phyloP scores from a whole-genome alignment of 2,329 filamentous ascomycete genomes.

The Calonectria multiphialidica region DNA sequence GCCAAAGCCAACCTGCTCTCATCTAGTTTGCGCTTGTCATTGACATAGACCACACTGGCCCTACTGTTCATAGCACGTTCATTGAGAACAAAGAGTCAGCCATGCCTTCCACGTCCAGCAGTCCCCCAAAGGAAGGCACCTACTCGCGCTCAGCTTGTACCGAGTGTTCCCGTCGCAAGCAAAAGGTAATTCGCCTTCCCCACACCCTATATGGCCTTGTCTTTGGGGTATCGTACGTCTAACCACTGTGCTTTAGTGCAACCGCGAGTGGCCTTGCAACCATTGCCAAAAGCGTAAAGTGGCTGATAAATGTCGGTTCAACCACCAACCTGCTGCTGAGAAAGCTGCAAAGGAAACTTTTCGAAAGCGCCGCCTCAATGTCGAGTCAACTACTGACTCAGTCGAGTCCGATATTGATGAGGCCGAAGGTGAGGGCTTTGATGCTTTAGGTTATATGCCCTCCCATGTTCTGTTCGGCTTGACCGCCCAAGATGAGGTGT shows the following conservation, averaged over 20 bases:
- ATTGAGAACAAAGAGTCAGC: background rate
- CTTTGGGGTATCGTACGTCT: background rate
- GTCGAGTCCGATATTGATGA: constrained; percentile 39
- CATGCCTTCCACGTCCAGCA: constrained; percentile 26
- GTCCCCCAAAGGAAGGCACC: constrained; percentile 27
- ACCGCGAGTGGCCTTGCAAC: constrained; percentile 54
- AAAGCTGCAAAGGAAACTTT: constrained; percentile 33
- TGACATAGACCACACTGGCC: background rate
- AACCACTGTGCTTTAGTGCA: constrained; percentile 45
- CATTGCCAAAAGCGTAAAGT: constrained; percentile 56
- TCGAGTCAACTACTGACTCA: constrained; percentile 31
- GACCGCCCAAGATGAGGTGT: constrained; percentile 41
- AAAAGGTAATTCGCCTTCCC: constrained; percentile 46
- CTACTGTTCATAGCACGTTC: background rate
- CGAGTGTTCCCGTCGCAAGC: constrained; percentile 56
- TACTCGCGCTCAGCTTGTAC: constrained; percentile 53
- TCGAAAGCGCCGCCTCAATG: constrained; percentile 41
- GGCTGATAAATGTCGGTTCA: constrained; percentile 51
- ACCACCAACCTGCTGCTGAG: constrained; percentile 38
- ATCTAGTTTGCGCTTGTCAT: background rate
- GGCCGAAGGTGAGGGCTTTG: constrained; percentile 45
- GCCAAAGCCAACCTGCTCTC: background rate
- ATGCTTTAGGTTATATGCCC: constrained; percentile 51
- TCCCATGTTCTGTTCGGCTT: constrained; percentile 48
- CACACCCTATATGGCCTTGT: background rate